phyloP scores from a whole-genome alignment of 352 stramenopile genomes.

The Globisporangium takayamanum region DNA sequence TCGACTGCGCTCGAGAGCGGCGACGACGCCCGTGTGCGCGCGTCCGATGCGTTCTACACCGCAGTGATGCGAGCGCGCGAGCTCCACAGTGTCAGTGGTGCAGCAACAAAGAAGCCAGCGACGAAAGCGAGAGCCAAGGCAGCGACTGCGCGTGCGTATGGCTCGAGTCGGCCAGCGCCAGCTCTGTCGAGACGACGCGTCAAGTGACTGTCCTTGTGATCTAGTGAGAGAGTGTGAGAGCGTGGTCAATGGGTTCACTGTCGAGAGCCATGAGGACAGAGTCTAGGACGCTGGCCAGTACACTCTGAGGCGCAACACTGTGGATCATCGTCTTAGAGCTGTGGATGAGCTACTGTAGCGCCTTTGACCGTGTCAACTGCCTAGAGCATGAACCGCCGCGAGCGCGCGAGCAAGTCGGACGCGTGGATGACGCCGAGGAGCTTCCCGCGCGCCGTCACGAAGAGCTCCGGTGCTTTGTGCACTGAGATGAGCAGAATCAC shows the following conservation, averaged over 20 bases:
- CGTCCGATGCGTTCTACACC: slow-evolving; percentile 55
- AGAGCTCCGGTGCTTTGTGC: slow-evolving; percentile 68
- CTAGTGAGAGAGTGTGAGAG: not conserved
- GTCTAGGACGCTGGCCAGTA: not conserved
- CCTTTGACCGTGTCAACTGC: not conserved
- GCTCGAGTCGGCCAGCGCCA: slow-evolving; percentile 1
- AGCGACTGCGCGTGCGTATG: not conserved
- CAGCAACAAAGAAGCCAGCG: not conserved
- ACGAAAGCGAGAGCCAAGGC: not conserved
- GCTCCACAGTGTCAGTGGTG: slow-evolving; percentile 6
- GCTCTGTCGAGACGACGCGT: slow-evolving; percentile 1
- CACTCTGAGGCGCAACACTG: not conserved
- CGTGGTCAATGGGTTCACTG: too few species aligned
- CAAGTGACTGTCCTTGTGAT: not conserved
- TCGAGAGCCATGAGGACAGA: too few species aligned
- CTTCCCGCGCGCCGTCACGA: slow-evolving; percentile 65
- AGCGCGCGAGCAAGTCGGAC: slow-evolving; percentile 54
- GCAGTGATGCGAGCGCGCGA: slow-evolving; percentile 59
- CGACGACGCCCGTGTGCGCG: slow-evolving; percentile 17
- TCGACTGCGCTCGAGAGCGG: slow-evolving; percentile 31
- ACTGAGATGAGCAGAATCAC: slow-evolving; percentile 77
- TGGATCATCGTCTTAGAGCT: not conserved
- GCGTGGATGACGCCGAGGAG: slow-evolving; percentile 70
- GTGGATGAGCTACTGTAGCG: not conserved
- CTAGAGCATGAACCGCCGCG: slow-evolving; percentile 50